Evolutionary conservation across 1,284 basidiomycete species (phyloP), one percentile per base, ranked within the genome.

Genomic region (Melampsora larici-populina): DNA sequence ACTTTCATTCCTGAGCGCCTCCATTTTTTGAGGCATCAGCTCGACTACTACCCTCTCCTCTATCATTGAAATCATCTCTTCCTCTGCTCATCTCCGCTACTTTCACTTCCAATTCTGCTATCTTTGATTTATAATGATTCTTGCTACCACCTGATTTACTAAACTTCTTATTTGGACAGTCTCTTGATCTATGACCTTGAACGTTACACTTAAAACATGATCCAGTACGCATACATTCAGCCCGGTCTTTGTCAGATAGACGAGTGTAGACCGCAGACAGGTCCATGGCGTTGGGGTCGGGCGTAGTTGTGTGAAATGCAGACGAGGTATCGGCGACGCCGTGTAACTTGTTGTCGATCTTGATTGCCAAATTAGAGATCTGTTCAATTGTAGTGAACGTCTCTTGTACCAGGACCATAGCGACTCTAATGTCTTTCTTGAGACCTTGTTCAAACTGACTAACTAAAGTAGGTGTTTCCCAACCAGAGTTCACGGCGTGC

Each of bases 101-200:
- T 24, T 49, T 49, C 66, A n/a, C 66, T 43, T 49, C 66, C 5
- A 69, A 24, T 11, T 49, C 66, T 4, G 66, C 43, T n/a, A 49
- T 49, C 43, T 49, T 33, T 6, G 24, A 4, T 40, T 15, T 2
- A 13, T 4, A 33, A 29, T 29, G 40, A n/a, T 29, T 29, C 31
- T 69, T 69, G n/a, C n/a, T n/a, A 7, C 66, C 66, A 33, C 31
- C 31, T 21, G 40, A 11, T 49, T 49, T 49, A 11, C 48, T 21
- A 11, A 11, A 11, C 48, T 49, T 21, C 21, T 21, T 49, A 49
- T 49, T 21, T 11, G 48, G 48, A 21, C 48, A 49, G 48, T 11
- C 11, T 21, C 48, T 49, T 49, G 48, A 49, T 11, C 11, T 49
- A 21, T 49, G 48, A 49, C 21, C 21, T 11, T 49, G 48, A 11